A percentile compares a stretch with the other conserved stretches of the same genome.
phyloP scores from a whole-genome alignment of 192 early-diverging fungal species.

The Coemansia sp. region DNA sequence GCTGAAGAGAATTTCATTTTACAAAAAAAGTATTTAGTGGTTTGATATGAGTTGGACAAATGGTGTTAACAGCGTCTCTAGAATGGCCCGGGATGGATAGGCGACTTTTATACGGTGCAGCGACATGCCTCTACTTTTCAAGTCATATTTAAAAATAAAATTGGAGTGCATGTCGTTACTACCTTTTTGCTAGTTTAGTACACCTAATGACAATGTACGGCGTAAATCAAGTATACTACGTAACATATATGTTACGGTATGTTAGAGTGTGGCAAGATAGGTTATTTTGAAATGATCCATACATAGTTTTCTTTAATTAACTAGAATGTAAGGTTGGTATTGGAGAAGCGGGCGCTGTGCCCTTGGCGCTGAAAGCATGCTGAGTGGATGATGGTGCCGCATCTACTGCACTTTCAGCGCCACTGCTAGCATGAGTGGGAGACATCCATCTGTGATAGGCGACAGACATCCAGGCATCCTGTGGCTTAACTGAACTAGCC shows the following conservation, averaged over 20 bases:
- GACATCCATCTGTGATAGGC: slow-evolving; percentile 4
- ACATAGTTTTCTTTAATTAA: neutral
- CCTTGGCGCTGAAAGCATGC: neutral
- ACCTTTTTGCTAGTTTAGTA: neutral
- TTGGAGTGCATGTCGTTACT: neutral
- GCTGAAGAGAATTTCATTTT: slow-evolving; percentile 36
- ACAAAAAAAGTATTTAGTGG: neutral
- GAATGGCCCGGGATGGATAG: neutral
- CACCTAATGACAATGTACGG: neutral
- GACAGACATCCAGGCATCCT: slow-evolving; percentile 21
- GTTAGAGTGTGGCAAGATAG: neutral
- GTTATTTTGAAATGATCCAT: neutral
- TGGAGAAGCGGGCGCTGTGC: neutral
- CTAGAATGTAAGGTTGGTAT: slow-evolving; percentile 5
- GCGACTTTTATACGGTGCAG: neutral
- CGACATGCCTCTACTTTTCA: neutral
- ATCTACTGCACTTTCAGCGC: neutral
- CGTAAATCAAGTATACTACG: neutral
- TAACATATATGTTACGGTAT: neutral
- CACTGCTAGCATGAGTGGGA: neutral
- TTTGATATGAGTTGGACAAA: neutral
- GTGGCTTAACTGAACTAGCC: neutral
- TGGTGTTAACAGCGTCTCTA: neutral
- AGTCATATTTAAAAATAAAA: neutral
- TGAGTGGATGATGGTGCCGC: neutral